phyloP scores from a whole-genome alignment of 371 early-diverging fungal genomes.

The Apophysomyces elegans region DNA sequence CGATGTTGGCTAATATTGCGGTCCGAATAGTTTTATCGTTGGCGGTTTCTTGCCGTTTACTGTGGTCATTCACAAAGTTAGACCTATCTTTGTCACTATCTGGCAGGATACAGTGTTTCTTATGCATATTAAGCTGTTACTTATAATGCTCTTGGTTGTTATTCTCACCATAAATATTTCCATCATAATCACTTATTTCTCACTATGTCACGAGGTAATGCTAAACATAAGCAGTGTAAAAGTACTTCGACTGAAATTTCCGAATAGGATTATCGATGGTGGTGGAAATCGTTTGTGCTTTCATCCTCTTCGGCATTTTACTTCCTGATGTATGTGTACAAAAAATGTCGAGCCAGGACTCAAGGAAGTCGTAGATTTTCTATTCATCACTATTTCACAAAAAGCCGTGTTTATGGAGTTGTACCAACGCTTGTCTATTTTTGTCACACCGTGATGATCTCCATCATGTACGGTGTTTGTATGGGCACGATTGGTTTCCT shows the following conservation, averaged over 20 bases:
- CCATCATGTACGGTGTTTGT: conserved; percentile 57
- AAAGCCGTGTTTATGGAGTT: conserved; percentile 52
- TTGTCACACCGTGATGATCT: conserved; percentile 57
- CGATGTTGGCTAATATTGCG: not conserved
- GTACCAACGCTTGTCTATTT: conserved; percentile 61
- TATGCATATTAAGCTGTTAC: conserved; percentile 83
- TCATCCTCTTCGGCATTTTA: conserved; percentile 74
- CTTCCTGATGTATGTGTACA: conserved; percentile 57
- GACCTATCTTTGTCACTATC: conserved; percentile 39
- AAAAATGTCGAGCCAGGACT: not conserved
- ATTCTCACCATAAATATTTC: conserved; percentile 86
- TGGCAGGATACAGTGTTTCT: conserved; percentile 65
- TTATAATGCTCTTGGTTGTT: conserved; percentile 64
- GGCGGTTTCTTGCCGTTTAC: conserved; percentile 92
- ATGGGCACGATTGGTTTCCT: conserved; percentile 84
- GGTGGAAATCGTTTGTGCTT: conserved; percentile 81
- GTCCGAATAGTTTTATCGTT: conserved; percentile 56
- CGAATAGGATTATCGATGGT: conserved; percentile 74
- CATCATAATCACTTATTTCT: conserved; percentile 91
- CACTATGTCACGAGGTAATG: conserved; percentile 76
- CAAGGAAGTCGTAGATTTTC: conserved; percentile 14
- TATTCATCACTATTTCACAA: conserved; percentile 54
- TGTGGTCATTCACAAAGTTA: conserved; percentile 81
- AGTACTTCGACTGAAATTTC: not conserved
- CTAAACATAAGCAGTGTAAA: not conserved